These are phyloP conservation scores for Trichoderma afroharzianum DNA, from an alignment of 2,329 filamentous ascomycete species.

Conservation along the genomic window DNA sequence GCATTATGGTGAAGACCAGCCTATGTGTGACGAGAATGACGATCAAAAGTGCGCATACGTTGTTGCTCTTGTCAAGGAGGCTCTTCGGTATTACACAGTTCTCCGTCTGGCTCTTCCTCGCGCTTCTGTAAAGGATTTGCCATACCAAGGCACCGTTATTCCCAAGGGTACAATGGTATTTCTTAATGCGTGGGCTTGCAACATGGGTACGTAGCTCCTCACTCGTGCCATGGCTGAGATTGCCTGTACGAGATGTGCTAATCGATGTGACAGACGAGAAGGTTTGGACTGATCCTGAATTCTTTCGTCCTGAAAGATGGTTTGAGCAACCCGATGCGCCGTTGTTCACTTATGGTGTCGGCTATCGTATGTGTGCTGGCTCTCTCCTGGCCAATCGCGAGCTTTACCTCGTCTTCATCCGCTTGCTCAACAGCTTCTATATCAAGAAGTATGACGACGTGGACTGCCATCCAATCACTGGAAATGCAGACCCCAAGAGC, in stretches of 20 bases:
- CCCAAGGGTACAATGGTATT: slow-evolving; percentile 62
- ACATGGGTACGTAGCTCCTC: slow-evolving; percentile 58
- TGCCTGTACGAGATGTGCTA: background rate
- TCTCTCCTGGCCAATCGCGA: slow-evolving; percentile 40
- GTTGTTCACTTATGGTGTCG: slow-evolving; percentile 62
- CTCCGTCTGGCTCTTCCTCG: slow-evolving; percentile 60
- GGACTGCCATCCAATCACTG: slow-evolving; percentile 56
- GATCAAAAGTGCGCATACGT: slow-evolving; percentile 63
- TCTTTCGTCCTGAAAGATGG: background rate
- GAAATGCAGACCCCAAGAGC: slow-evolving; percentile 59
- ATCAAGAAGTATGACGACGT: slow-evolving; percentile 52
- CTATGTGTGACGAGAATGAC: slow-evolving; percentile 41
- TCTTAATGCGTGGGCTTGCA: slow-evolving; percentile 65
- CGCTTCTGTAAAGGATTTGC: slow-evolving; percentile 56
- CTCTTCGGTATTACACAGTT: slow-evolving; percentile 60
- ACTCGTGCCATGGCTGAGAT: slow-evolving; percentile 33
- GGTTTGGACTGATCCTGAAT: background rate
- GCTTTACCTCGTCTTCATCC: slow-evolving; percentile 61
- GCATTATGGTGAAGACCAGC: background rate
- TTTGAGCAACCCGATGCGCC: slow-evolving; percentile 39
- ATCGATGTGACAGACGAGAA: background rate
- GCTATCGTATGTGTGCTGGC: slow-evolving; percentile 66
- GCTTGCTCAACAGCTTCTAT: slow-evolving; percentile 58
- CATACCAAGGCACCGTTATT: slow-evolving; percentile 54
- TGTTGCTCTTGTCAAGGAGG: slow-evolving; percentile 60